phyloP scores from a whole-genome alignment of 2,329 filamentous ascomycete genomes.

The Pseudogymnoascus sp. region DNA sequence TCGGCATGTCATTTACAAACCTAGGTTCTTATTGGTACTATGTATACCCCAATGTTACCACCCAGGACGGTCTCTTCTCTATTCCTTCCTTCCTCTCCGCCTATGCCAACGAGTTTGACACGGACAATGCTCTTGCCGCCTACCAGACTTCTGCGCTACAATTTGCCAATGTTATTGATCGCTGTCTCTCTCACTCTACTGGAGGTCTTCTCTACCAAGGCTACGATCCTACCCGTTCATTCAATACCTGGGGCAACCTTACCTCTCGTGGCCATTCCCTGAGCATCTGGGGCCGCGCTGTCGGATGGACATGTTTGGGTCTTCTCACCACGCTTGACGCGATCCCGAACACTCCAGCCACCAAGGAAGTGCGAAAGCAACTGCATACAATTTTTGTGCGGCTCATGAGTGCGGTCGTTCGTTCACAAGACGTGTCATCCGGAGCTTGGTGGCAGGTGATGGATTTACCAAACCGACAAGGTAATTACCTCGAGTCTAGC shows the following conservation, averaged over 20 bases:
- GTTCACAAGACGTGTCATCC: conserved; percentile 18
- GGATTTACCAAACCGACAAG: conserved; percentile 20
- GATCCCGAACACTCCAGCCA: neutral
- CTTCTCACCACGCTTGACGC: conserved; percentile 5
- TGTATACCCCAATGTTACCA: conserved; percentile 2
- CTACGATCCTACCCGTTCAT: conserved; percentile 3
- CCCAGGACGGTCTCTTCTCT: conserved; percentile 10
- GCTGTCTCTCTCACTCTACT: neutral
- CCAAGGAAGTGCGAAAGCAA: neutral
- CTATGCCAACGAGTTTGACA: conserved; percentile 6
- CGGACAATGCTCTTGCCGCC: neutral
- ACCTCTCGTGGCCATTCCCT: neutral
- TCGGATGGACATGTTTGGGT: conserved; percentile 9
- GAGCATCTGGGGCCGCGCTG: conserved; percentile 9
- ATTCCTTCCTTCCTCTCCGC: conserved; percentile 10
- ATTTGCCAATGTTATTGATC: neutral
- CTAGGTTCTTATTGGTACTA: neutral
- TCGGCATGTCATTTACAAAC: neutral
- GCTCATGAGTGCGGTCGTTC: neutral
- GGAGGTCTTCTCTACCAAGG: conserved; percentile 6
- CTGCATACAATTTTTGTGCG: neutral
- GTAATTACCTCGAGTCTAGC: conserved; percentile 35
- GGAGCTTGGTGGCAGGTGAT: conserved; percentile 35
- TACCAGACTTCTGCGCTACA: neutral
- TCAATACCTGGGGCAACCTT: conserved; percentile 1